phyloP scores from a whole-genome alignment of 176 grass and related monocot species.

The Bromus sterilis region DNA sequence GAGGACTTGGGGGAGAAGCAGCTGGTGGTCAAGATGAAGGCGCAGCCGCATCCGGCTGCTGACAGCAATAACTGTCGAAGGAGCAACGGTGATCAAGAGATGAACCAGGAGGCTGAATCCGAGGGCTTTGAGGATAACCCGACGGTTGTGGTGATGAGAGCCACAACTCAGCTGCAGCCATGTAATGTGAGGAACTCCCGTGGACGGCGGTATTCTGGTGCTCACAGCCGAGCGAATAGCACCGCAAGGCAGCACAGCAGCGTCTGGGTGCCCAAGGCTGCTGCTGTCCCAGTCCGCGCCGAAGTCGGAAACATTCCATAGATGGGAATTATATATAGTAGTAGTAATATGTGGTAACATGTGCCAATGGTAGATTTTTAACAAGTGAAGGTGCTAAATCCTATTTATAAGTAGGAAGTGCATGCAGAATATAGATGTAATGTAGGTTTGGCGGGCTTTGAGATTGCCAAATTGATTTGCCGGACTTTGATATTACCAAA shows the following conservation, averaged over 20 bases:
- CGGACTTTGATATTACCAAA: background rate
- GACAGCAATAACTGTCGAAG: background rate
- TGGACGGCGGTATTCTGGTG: background rate
- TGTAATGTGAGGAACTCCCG: background rate
- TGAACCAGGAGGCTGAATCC: background rate
- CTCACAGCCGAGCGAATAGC: background rate
- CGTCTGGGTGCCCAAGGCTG: conserved; percentile 34
- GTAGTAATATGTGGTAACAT: background rate
- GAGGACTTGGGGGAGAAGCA: background rate
- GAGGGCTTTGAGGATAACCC: background rate
- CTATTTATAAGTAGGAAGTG: background rate
- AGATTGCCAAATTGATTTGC: background rate
- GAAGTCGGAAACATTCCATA: background rate
- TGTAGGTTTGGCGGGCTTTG: background rate
- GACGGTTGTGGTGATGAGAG: background rate
- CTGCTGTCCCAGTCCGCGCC: background rate
- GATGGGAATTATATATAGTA: background rate
- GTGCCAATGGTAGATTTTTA: background rate
- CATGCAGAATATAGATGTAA: background rate
- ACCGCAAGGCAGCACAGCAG: background rate
- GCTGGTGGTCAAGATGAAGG: background rate
- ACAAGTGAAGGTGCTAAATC: background rate
- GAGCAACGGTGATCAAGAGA: background rate
- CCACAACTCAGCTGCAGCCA: background rate
- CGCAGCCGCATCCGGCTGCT: background rate